Conservation (phyloP, 345 rosid species). For the Psidium friedrichsthalianum region DNA sequence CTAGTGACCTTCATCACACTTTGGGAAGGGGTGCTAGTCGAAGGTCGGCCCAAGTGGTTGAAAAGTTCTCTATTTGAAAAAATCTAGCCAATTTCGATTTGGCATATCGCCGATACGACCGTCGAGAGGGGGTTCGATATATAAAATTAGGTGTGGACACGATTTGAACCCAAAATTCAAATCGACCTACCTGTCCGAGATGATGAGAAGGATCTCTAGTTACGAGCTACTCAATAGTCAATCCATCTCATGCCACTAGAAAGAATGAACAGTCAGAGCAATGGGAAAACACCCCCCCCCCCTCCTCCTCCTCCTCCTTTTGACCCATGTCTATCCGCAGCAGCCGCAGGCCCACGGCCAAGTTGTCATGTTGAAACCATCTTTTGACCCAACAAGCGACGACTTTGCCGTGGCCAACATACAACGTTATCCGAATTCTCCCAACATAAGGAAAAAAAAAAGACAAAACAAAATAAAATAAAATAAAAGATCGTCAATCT, state of each 20-base stretch:
- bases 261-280: background rate
- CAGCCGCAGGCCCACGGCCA: background rate
- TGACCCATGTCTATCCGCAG: background rate
- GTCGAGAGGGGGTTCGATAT: background rate
- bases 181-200: too few relatives aligned
- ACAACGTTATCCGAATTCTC: background rate
- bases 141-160: background rate
- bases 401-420: background rate
- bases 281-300: too few relatives aligned
- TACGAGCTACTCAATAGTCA: background rate
- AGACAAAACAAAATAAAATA: too few relatives aligned
- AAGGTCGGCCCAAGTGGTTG: too few relatives aligned
- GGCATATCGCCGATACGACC: background rate
- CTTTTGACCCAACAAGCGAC: background rate
- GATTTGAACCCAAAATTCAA: background rate
- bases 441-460: background rate
- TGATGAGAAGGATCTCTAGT: too few relatives aligned
- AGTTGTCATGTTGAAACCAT: background rate
- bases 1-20: too few relatives aligned
- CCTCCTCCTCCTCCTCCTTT: accelerated
- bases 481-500: background rate
- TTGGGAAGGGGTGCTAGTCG: too few relatives aligned
- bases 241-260: background rate
- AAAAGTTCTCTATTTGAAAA: too few relatives aligned
- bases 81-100: too few relatives aligned